Conservation (phyloP, 169 alveolate genomes). For the Ichthyophthirius multifiliis region DNA sequence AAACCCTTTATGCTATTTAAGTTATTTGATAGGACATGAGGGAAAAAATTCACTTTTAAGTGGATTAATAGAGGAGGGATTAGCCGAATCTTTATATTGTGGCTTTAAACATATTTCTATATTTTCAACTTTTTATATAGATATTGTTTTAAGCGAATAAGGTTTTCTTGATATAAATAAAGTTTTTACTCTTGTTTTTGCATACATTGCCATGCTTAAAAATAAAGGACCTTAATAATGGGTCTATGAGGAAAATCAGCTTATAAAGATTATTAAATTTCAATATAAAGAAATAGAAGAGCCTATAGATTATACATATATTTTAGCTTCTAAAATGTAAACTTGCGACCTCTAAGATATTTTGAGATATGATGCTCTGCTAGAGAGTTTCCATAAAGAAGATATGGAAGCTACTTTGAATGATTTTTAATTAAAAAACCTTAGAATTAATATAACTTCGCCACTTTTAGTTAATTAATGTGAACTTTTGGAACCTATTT, state of each 20-base stretch:
- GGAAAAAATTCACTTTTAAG: conserved; percentile 75
- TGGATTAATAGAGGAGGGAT: conserved; percentile 54
- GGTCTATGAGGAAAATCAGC: conserved; percentile 70
- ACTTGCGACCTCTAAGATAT: conserved; percentile 46
- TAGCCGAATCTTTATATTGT: conserved; percentile 44
- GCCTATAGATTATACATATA: conserved; percentile 41
- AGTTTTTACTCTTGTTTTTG: conserved; percentile 62
- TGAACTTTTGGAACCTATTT: conserved; percentile 48
- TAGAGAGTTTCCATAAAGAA: conserved; percentile 55
- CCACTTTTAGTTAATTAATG: conserved; percentile 48
- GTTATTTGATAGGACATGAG: conserved; percentile 80
- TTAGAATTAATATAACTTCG: conserved; percentile 51
- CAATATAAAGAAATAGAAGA: conserved; percentile 56
- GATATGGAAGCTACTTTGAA: conserved; percentile 40
- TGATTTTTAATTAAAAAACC: conserved; percentile 46
- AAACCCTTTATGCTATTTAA: conserved; percentile 54
- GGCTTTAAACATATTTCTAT: conserved; percentile 33
- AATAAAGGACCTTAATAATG: conserved; percentile 66
- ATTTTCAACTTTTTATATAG: conserved; percentile 37
- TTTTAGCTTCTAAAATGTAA: conserved; percentile 42
- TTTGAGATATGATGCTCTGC: conserved; percentile 34
- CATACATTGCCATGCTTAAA: conserved; percentile 58
- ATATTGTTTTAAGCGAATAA: conserved; percentile 68
- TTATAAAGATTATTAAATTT: conserved; percentile 49
- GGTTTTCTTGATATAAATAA: conserved; percentile 62